Percentiles rank a stretch among this genome's conserved stretches.
Conservation (phyloP, 352 stramenopile genomes). For the Phytophthora ohioensis region DNA sequence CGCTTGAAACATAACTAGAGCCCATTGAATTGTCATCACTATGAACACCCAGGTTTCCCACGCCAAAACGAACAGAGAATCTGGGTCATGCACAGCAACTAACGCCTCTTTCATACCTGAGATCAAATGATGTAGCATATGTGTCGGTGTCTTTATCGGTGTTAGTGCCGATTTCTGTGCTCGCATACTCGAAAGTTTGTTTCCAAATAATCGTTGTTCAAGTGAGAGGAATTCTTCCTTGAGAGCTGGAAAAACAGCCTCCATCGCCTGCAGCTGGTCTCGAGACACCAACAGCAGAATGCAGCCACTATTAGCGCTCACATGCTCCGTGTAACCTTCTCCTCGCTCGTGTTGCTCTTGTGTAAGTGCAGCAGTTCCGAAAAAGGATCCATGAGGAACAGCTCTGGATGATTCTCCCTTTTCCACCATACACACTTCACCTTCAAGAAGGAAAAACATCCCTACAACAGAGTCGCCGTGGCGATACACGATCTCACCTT, state of each 20-base stretch:
- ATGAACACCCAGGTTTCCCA: conserved; percentile 76
- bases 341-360: conserved; percentile 41
- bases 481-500: conserved; percentile 66
- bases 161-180: neutral
- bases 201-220: conserved; percentile 51
- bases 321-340: conserved; percentile 59
- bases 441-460: conserved; percentile 69
- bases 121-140: conserved; percentile 8
- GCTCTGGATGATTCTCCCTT: conserved; percentile 31
- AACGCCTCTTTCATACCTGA: neutral
- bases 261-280: conserved; percentile 59
- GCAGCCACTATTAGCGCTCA: conserved; percentile 63
- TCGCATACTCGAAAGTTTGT: conserved; percentile 37
- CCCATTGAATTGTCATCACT: conserved; percentile 62
- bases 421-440: conserved; percentile 52
- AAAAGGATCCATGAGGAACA: conserved; percentile 54
- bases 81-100: conserved; percentile 43
- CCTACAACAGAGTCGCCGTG: conserved; percentile 64
- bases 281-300: conserved; percentile 62
- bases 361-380: conserved; percentile 53
- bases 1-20: conserved; percentile 55
- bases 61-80: conserved; percentile 52
- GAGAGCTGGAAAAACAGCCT: conserved; percentile 56
- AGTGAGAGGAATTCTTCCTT: conserved; percentile 54
- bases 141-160: neutral